A percentile compares a stretch with the other conserved stretches of the same genome.
Conservation (phyloP, 148 eudicot genomes). For the Polygonum maritimum region DNA sequence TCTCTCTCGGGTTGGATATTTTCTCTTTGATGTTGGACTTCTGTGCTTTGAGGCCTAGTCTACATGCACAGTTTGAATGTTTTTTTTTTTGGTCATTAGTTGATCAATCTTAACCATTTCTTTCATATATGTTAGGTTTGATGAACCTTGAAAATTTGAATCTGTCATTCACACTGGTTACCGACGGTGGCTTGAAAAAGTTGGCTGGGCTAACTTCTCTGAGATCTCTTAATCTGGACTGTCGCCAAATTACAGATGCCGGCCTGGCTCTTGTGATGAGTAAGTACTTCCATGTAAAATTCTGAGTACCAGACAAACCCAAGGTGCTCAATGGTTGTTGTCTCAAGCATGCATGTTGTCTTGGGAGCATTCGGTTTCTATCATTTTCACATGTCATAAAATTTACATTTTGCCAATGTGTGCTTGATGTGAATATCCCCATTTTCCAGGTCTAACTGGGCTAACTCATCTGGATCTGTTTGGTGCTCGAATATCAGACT, state of each 20-base stretch:
- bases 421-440: neutral
- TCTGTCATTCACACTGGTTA: constrained; percentile 76
- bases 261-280: constrained; percentile 85
- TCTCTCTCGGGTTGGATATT: constrained; percentile 60
- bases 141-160: constrained; percentile 72
- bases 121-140: constrained; percentile 19
- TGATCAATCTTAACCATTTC: neutral
- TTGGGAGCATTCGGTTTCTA: neutral
- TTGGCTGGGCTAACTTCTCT: constrained; percentile 78
- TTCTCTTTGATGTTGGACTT: neutral
- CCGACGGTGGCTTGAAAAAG: constrained; percentile 68
- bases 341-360: neutral
- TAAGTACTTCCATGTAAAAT: constrained; percentile 21
- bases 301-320: neutral
- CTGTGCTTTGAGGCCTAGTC: neutral
- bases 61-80: neutral
- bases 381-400: neutral
- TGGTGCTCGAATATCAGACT: constrained; percentile 41
- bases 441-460: constrained; percentile 62
- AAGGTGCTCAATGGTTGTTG: neutral
- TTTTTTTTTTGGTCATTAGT: neutral
- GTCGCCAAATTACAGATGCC: constrained; percentile 83
- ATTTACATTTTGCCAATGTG: neutral
- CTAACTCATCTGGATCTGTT: constrained; percentile 94
- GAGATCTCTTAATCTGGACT: constrained; percentile 78